These are phyloP conservation scores for Theileria parva DNA, from an alignment of 169 alveolate genomes.

Conservation along the genomic window DNA sequence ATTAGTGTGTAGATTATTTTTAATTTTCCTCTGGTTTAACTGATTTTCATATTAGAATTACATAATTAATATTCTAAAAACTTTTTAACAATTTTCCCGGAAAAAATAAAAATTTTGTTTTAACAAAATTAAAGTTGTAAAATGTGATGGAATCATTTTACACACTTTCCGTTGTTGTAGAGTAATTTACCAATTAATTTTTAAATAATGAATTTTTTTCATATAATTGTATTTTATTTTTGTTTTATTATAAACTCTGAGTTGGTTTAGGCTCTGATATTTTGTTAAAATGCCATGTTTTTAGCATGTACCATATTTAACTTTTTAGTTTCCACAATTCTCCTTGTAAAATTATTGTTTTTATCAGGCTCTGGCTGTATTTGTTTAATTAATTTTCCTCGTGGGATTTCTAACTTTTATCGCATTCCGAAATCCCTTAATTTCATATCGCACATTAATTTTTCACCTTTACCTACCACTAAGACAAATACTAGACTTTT, in stretches of 20 bases:
- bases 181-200: too few relatives aligned
- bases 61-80: too few relatives aligned
- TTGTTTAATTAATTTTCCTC: background rate
- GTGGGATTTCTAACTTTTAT: background rate
- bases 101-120: too few relatives aligned
- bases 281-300: conserved; percentile 14
- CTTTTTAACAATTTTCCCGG: too few relatives aligned
- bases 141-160: background rate
- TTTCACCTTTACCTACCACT: background rate
- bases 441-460: conserved; percentile 1
- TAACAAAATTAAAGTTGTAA: too few relatives aligned
- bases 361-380: background rate
- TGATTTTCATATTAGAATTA: too few relatives aligned
- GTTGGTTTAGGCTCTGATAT: background rate
- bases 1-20: background rate
- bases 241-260: background rate
- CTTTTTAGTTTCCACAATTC: background rate
- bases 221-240: background rate
- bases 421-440: background rate
- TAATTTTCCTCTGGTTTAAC: background rate
- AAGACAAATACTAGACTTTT: conserved; percentile 2
- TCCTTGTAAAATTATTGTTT: background rate
- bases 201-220: background rate
- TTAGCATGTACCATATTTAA: conserved; percentile 11
- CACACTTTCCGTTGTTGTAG: background rate